A percentile compares a stretch with the other conserved stretches of the same genome.
Evolutionary conservation across 2,329 filamentous ascomycete species (phyloP).

Genomic region (Sclerotinia borealis): DNA sequence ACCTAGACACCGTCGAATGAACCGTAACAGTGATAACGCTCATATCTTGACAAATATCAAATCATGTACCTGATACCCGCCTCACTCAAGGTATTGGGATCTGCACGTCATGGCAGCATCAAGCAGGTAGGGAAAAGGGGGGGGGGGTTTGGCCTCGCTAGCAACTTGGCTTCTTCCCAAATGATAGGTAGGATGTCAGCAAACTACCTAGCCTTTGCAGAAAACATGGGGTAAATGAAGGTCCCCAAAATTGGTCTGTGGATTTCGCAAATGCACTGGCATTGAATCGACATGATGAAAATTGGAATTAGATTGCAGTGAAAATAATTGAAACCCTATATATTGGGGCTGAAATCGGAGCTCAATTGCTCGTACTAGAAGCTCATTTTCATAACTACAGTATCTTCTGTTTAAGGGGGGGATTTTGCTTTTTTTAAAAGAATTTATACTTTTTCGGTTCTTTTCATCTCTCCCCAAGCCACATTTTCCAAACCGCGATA

Average conservation of each 20-base stretch:
- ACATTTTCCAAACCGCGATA: neutral
- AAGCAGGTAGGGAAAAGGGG: too few relatives aligned
- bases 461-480: neutral
- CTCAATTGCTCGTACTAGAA: slow-evolving; percentile 4
- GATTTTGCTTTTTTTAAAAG: neutral
- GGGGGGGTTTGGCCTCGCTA: neutral
- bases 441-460: neutral
- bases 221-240: neutral
- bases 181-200: neutral
- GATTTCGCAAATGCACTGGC: neutral
- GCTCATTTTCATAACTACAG: too few relatives aligned
- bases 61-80: neutral
- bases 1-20: neutral
- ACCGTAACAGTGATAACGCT: neutral
- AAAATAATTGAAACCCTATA: neutral
- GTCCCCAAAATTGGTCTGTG: neutral
- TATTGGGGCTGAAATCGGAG: too few relatives aligned
- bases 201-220: neutral
- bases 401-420: too few relatives aligned
- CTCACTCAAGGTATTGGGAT: neutral
- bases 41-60: neutral
- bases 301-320: neutral
- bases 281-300: neutral
- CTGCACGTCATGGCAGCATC: neutral
- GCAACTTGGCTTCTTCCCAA: neutral